Evolutionary conservation across 169 alveolate genomes (phyloP), one percentile per base, ranked within the genome.

Genomic region (Babesia caballi): DNA sequence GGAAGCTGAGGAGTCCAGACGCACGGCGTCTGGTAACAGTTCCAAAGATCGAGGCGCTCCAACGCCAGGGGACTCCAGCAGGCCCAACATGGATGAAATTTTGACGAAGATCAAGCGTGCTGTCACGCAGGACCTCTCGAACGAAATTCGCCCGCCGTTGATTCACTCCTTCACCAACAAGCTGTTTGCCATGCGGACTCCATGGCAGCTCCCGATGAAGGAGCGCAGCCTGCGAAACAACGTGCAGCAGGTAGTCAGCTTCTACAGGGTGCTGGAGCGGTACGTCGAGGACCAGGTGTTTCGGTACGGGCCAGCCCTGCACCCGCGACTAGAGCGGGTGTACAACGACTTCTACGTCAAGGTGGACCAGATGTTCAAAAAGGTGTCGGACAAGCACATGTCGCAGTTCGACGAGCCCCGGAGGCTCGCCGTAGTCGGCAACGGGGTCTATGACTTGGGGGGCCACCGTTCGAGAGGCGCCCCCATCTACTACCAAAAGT

Each of bases 171-270:
- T 80, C 35, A 38, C 66, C 23, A 54, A 58, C 70, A 84, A 84
- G 42, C 38, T 88, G 50, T 74, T 88, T 51, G 91, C 84, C 42
- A 88, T 88, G 77, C 83, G 90, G 47, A 82, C 89, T 33, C 93
- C 93, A 21, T 88, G 93, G 93, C 83, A 83, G 49, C 70, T 83
- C 32, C 91, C 89, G 12, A 88, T 74, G 58, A 88, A 88, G 82
- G 89, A 66, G 44, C 82, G 75, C 36, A 73, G 83, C 52, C 82
- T 76, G 68, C 70, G 88, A 35, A 88, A 88, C 82, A 88, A 88
- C 67, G 81, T 84, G 30, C 76, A 82, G 36, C 90, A 88, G 54
- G 33, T 88, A 32, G 40, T 77, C 23, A 67, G 82, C 30, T 88
- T 84, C 61, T 81, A 84, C 70, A 71, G 82, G 60, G 82, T 88